Base-by-base conservation (phyloP, 2,329 filamentous ascomycete species). In the Ambrosiella cleistominuta region DNA sequence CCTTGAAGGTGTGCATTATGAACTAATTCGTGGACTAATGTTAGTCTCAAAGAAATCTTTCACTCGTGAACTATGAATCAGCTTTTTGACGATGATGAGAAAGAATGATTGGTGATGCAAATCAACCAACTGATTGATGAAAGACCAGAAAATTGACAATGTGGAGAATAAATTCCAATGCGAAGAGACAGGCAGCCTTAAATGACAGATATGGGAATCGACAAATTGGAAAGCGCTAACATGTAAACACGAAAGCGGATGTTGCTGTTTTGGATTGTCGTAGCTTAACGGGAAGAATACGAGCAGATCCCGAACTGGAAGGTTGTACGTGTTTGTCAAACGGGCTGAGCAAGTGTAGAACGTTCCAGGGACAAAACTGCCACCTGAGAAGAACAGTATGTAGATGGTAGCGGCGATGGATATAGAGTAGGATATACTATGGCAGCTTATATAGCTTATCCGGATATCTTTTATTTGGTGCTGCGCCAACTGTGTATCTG, bases 1-100 rank as follows among this genome's bases (percentile, higher is more conserved):
- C 58, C 64, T 71, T 70, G 66, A 70, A 67, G 65, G 68, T 71
- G 68, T 70, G 70, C 75, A 77, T 77, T 66, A 65, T 75, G 70
- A 61, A 39, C 59, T 61, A 53, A 35, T 19, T 1, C 27, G 19
- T 47, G 56, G 38, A 50, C 27, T 12, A 12, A 17, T 27, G 56
- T 56, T 53, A 58, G 53, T 9, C 38, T 12, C 7, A 36, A 51
- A 51, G 47, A 51, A 51, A 51, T 27, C 27, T 27, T 27, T 27
- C 27, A 27, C 27, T 27, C 27, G 27, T 27, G 11, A 51, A 35
- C 13, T 4, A 36, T 9, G 8, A 19, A 51, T 15, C 17, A 19
- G 17, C 17, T 35, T 51, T 27, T 51, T 51, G 47, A 51, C 17
- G 13, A 57, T 49, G 42, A 37, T 47, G 19, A 15, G 36, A 51